Evolutionary conservation across 1,284 basidiomycete genomes (phyloP), one percentile per base, ranked within the genome.

Genomic region (Violaceomyces palustris): DNA sequence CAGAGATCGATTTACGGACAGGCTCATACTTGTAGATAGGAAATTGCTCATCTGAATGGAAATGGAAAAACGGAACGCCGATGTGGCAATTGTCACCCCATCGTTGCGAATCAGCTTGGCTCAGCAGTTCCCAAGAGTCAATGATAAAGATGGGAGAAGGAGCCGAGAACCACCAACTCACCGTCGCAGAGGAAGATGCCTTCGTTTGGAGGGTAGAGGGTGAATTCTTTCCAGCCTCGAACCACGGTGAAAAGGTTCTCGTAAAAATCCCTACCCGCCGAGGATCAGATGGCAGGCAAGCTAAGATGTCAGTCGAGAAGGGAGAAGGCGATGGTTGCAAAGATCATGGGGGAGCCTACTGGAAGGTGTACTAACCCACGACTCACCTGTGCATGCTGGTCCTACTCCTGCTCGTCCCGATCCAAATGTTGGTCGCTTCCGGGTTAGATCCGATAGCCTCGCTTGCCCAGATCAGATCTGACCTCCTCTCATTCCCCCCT

Each of bases 181-280:
- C 35, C 57, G 18, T 67, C 67, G 42, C 55, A 57, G 11, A 69
- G 39, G 31, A 63, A 67, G 41, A 45, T 45, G 11, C 28, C 50
- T 40, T 67, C 67, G 6, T 35, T 36, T 1, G 67, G 67, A 9
- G 67, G 61, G 26, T 39, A 61, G 2, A 69, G 41, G n/a, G 62
- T 67, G 36, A 69, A 69, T n/a, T 49, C 52, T 45, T 69, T 67
- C 23, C 32, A 48, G 15, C 65, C 65, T 22, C 60, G 52, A 1
- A 69, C 38, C 15, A 64, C 63, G 1, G 50, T 50, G 45, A 69
- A 69, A 19, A 69, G 57, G 31, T 69, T 69, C 48, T 69, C 67
- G 48, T 67, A 69, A 37, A 64, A 58, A 37, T 69, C 67, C 10
- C 56, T 48, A 34, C 57, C 45, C 50, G 53, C 52, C 33, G 53